These are phyloP conservation scores for Sarcomyxa edulis DNA, from an alignment of 768 basidiomycete genomes.

Conservation along the genomic window DNA sequence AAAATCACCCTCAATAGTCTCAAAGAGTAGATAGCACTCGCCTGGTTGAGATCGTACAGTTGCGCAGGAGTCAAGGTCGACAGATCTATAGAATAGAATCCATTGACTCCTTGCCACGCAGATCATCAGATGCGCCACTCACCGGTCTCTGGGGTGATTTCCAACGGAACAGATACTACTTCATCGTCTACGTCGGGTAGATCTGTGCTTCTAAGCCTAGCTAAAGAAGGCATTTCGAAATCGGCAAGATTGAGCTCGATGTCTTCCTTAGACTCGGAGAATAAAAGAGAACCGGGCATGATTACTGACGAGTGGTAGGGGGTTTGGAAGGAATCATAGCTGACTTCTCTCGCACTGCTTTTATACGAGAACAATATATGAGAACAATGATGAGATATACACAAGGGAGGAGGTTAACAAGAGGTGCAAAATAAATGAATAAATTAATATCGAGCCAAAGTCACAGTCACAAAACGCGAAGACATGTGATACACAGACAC, in stretches of 20 bases:
- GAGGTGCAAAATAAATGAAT: too few relatives aligned
- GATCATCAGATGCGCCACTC: not conserved
- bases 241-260: not conserved
- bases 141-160: not conserved
- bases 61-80: constrained; percentile 8
- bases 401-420: too few relatives aligned
- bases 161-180: not conserved
- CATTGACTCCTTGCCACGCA: constrained; percentile 28
- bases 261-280: not conserved
- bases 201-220: constrained; percentile 9
- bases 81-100: constrained; percentile 20
- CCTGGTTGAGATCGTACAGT: constrained; percentile 22
- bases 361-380: too few relatives aligned
- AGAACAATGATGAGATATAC: too few relatives aligned
- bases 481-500: too few relatives aligned
- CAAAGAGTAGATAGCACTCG: constrained; percentile 4
- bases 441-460: too few relatives aligned
- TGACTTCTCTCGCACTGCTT: too few relatives aligned
- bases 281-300: not conserved
- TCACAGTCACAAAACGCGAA: too few relatives aligned
- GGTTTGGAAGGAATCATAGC: too few relatives aligned
- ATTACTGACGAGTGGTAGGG: constrained; percentile 9
- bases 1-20: not conserved
- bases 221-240: constrained; percentile 2
- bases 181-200: constrained; percentile 14